Percentiles rank a stretch among this genome's conserved stretches.
phyloP scores from a whole-genome alignment of 1,139 yeast genomes.

The Geotrichum histeridarum region DNA sequence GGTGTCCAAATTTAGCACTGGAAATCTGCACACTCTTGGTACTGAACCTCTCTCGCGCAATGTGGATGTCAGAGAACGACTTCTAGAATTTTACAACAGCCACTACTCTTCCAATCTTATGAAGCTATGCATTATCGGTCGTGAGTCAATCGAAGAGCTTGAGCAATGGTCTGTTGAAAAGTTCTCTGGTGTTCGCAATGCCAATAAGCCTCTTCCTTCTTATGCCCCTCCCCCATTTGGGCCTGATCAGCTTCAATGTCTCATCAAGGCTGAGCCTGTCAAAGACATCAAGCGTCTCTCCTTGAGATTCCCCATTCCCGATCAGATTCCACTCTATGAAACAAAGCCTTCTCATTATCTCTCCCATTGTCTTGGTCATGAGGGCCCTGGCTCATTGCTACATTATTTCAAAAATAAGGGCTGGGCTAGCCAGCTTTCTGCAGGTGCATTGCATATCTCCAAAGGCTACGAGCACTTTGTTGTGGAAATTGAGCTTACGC shows the following conservation, averaged over 20 bases:
- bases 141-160: slow-evolving; percentile 68
- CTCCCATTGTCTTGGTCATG: slow-evolving; percentile 87
- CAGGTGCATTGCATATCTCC: slow-evolving; percentile 68
- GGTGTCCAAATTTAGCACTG: slow-evolving; percentile 66
- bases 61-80: slow-evolving; percentile 61
- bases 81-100: slow-evolving; percentile 53
- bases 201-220: slow-evolving; percentile 47
- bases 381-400: slow-evolving; percentile 77
- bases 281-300: slow-evolving; percentile 69
- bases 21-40: slow-evolving; percentile 59
- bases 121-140: slow-evolving; percentile 81
- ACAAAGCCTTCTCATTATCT: slow-evolving; percentile 64
- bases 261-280: slow-evolving; percentile 72
- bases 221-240: slow-evolving; percentile 46
- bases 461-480: slow-evolving; percentile 63
- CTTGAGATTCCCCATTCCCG: slow-evolving; percentile 69
- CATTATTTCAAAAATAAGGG: slow-evolving; percentile 63
- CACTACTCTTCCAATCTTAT: slow-evolving; percentile 72
- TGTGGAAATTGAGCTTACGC: slow-evolving; percentile 70
- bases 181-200: slow-evolving; percentile 61
- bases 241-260: slow-evolving; percentile 46
- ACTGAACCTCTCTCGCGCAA: slow-evolving; percentile 48
- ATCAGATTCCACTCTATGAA: slow-evolving; percentile 59
- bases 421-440: slow-evolving; percentile 74
- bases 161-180: slow-evolving; percentile 64